These are phyloP conservation scores for Mortierella sp. DNA, from an alignment of 371 early-diverging fungal genomes.

Conservation along the genomic window DNA sequence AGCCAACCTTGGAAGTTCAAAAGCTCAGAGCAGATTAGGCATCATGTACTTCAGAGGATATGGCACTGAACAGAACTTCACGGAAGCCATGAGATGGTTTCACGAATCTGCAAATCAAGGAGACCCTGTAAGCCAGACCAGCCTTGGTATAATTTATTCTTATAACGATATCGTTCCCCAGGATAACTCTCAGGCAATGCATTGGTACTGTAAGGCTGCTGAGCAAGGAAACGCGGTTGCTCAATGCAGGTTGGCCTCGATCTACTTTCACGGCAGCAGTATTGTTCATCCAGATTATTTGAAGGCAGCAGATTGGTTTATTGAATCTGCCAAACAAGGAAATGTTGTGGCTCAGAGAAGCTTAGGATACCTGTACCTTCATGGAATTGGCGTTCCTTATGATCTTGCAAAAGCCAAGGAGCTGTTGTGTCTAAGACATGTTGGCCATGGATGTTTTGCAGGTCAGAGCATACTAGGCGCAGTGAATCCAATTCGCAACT, in stretches of 20 bases:
- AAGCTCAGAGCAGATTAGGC: background rate
- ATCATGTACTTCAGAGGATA: background rate
- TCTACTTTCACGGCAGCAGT: background rate
- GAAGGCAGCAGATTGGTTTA: background rate
- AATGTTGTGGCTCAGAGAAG: background rate
- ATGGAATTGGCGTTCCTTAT: background rate
- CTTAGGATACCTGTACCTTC: background rate
- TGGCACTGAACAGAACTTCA: background rate
- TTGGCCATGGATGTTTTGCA: too few relatives aligned
- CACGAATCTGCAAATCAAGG: background rate
- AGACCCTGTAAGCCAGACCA: background rate
- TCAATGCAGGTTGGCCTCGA: background rate
- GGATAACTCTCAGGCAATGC: background rate
- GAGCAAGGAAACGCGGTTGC: background rate
- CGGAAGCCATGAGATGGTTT: background rate
- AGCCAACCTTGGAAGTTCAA: background rate
- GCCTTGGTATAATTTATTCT: background rate
- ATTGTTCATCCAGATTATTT: background rate
- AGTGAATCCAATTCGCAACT: too few relatives aligned
- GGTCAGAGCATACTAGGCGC: too few relatives aligned
- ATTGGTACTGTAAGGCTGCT: background rate
- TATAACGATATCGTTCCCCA: background rate
- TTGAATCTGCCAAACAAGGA: background rate
- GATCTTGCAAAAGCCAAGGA: background rate
- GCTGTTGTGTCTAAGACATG: too few relatives aligned